phyloP scores from a whole-genome alignment of 1,139 yeast genomes.

The Yamadazyma membranifaciens region DNA sequence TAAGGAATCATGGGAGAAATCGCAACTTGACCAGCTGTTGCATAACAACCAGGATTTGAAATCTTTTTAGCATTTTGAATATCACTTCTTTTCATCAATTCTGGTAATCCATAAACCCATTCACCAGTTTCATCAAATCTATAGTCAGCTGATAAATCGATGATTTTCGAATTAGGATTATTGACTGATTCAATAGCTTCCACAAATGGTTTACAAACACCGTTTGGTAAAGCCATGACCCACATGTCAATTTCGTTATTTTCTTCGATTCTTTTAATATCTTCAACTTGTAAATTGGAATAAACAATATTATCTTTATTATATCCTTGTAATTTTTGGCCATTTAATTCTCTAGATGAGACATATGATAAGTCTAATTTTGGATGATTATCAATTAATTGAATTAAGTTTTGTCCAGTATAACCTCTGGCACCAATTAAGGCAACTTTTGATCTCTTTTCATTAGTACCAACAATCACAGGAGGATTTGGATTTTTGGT shows the following conservation, averaged over 20 bases:
- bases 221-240: conserved; percentile 99
- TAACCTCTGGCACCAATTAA: conserved; percentile 98
- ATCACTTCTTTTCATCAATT: conserved; percentile 59
- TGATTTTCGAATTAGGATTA: conserved; percentile 66
- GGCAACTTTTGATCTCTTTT: conserved; percentile 69
- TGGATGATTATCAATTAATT: conserved; percentile 84
- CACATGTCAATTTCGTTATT: conserved; percentile 84
- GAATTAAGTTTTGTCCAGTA: conserved; percentile 91
- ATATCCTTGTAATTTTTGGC: conserved; percentile 84
- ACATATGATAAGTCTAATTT: conserved; percentile 86
- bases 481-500: conserved; percentile 76
- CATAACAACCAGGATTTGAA: conserved; percentile 98
- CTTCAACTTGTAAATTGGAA: conserved; percentile 85
- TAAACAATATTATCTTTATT: conserved; percentile 76
- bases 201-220: conserved; percentile 96
- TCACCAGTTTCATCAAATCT: conserved; percentile 84
- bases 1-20: conserved; percentile 77
- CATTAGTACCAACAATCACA: conserved; percentile 57
- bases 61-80: conserved; percentile 79
- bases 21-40: conserved; percentile 95
- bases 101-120: conserved; percentile 95
- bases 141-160: conserved; percentile 94
- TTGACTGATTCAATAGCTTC: conserved; percentile 78
- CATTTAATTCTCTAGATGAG: conserved; percentile 91
- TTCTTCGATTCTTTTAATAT: conserved; percentile 74